A percentile compares a stretch with the other conserved stretches of the same genome.
These are phyloP conservation scores for Adansonia gregorii DNA, from an alignment of 441 rosid species.

Conservation along the genomic window DNA sequence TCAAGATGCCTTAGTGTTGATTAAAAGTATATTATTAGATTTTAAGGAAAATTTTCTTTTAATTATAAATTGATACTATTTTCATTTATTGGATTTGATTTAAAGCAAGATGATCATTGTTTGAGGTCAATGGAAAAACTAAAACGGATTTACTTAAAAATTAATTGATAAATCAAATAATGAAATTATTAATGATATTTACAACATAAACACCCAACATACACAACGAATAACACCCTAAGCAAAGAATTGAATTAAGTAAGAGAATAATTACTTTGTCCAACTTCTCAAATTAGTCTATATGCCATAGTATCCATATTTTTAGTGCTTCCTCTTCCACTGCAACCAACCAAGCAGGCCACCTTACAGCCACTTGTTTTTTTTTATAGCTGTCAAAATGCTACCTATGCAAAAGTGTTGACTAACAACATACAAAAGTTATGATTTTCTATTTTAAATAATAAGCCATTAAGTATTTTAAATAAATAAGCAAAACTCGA, in stretches of 20 bases:
- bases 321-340: conserved; percentile 94
- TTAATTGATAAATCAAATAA: not conserved
- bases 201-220: not conserved
- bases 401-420: conserved; percentile 61
- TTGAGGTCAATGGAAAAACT: not conserved
- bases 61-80: not conserved
- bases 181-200: not conserved
- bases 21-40: not conserved
- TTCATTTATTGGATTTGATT: conserved; percentile 2
- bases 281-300: conserved; percentile 94
- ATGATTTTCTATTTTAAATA: too few species aligned
- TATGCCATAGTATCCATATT: conserved; percentile 94
- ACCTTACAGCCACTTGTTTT: conserved; percentile 92
- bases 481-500: too few species aligned
- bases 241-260: conserved; percentile 17
- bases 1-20: not conserved
- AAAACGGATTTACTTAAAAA: not conserved
- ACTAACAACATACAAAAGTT: conserved; percentile 34
- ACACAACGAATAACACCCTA: not conserved
- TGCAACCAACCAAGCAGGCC: conserved; percentile 95
- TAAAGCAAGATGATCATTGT: not conserved
- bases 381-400: conserved; percentile 70
- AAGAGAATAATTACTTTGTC: conserved; percentile 67
- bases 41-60: not conserved
- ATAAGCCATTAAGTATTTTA: too few species aligned